These are phyloP conservation scores for Starmerella ratchasimensis DNA, from an alignment of 805 yeast species.

Conservation along the genomic window DNA sequence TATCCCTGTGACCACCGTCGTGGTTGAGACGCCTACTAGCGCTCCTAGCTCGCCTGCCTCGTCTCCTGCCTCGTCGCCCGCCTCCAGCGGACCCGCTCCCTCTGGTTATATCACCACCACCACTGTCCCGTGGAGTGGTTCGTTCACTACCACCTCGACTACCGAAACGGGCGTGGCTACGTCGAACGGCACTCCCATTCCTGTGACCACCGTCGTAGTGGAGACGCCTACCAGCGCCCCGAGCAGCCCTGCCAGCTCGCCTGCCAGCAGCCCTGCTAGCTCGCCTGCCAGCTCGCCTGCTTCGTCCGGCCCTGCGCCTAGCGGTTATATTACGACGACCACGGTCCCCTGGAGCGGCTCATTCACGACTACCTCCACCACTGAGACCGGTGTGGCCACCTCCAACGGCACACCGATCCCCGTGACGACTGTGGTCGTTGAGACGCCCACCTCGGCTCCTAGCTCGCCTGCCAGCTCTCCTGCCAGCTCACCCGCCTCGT, in stretches of 20 bases:
- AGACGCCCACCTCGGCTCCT: no score
- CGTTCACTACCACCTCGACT: not conserved
- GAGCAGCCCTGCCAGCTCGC: no score
- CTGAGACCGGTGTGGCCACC: not conserved
- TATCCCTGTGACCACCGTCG: not conserved
- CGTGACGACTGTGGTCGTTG: no score
- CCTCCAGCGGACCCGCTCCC: not conserved
- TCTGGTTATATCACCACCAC: not conserved
- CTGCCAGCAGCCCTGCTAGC: not conserved
- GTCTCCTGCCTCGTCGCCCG: no score
- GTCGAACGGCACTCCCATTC: not conserved
- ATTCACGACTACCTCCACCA: not conserved
- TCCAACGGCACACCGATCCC: not conserved
- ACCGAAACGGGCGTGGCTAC: not conserved
- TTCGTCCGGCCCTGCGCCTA: not conserved
- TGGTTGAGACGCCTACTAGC: conserved; percentile 1
- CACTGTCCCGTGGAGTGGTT: not conserved
- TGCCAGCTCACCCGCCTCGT: not conserved
- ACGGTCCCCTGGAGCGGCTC: not conserved
- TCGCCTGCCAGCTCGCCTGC: not conserved
- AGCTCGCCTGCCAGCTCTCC: no score
- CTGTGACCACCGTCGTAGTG: not conserved
- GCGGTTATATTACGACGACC: not conserved
- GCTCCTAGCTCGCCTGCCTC: not conserved
- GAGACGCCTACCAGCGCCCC: not conserved